Conservation (phyloP, 1,284 basidiomycete species). For the Pisolithus thermaeus region DNA sequence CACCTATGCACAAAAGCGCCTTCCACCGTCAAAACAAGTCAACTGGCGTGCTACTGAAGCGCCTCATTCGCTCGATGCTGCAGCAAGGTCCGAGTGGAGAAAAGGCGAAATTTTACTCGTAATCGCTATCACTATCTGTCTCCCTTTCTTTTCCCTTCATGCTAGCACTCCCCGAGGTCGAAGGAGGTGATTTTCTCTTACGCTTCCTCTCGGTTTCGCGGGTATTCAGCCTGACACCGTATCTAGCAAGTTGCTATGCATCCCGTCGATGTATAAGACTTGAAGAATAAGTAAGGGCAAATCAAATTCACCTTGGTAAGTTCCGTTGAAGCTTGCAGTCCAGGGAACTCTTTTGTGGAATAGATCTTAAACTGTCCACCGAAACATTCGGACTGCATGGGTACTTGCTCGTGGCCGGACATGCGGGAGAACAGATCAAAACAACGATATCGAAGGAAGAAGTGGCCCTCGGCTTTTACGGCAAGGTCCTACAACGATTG, state of each 20-base stretch:
- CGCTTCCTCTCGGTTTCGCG: conserved; percentile 64
- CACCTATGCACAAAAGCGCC: no score
- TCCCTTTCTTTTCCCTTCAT: conserved; percentile 1
- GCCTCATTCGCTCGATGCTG: no score
- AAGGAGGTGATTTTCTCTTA: conserved; percentile 34
- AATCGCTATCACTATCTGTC: conserved; percentile 23
- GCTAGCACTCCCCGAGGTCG: conserved; percentile 2
- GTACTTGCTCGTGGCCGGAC: conserved; percentile 28
- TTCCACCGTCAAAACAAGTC: no score
- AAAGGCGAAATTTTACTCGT: conserved; percentile 11
- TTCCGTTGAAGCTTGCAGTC: conserved; percentile 64
- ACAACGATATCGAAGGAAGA: conserved; percentile 60
- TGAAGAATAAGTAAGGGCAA: neutral
- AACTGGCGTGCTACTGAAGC: no score
- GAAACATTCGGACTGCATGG: conserved; percentile 65
- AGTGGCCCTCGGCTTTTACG: conserved; percentile 60
- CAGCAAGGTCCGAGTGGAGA: neutral
- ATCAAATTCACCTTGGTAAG: conserved; percentile 56
- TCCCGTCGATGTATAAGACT: conserved; percentile 3
- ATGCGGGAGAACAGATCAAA: conserved; percentile 57
- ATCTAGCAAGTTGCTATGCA: conserved; percentile 56
- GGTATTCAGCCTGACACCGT: conserved; percentile 66
- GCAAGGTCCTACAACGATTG: conserved; percentile 37
- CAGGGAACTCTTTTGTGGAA: conserved; percentile 77
- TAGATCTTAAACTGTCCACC: conserved; percentile 66